These are phyloP conservation scores for Malassezia globosa DNA, from an alignment of 1,284 basidiomycete species.

Conservation along the genomic window DNA sequence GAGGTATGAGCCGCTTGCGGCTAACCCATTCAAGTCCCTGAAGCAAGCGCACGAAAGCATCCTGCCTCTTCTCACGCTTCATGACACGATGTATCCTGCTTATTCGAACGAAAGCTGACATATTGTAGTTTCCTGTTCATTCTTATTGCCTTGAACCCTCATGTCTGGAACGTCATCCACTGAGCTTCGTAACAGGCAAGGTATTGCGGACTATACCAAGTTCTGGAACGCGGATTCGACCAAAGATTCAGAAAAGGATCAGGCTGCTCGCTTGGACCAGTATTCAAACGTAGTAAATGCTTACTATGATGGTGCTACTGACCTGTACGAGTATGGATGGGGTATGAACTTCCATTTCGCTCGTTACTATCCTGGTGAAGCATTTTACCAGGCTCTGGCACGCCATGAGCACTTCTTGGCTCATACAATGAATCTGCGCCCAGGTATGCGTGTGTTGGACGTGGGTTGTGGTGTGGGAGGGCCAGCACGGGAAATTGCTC, in stretches of 20 bases:
- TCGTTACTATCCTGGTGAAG: conserved; percentile 91
- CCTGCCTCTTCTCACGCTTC: no score
- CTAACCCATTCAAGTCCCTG: conserved; percentile 21
- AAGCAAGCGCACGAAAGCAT: not conserved
- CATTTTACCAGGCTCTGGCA: conserved; percentile 67
- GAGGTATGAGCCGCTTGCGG: conserved; percentile 10
- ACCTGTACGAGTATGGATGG: conserved; percentile 96
- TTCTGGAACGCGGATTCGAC: conserved; percentile 82
- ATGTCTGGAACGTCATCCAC: not conserved
- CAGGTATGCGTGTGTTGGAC: conserved; percentile 90
- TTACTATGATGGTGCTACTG: conserved; percentile 92
- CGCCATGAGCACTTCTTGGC: conserved; percentile 98
- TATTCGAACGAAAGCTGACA: no score
- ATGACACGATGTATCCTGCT: no score
- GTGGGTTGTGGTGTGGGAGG: conserved; percentile 97
- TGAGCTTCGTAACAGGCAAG: conserved; percentile 65
- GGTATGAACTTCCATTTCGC: conserved; percentile 91
- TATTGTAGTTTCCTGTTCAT: no score
- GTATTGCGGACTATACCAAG: conserved; percentile 80
- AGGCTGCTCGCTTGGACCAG: conserved; percentile 63
- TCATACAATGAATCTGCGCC: conserved; percentile 52
- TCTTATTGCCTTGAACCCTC: no score
- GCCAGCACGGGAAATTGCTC: conserved; percentile 86
- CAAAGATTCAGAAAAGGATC: conserved; percentile 62
- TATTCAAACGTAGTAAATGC: conserved; percentile 94